phyloP scores from a whole-genome alignment of 2,329 filamentous ascomycete species.

The Myotisia sp. region DNA sequence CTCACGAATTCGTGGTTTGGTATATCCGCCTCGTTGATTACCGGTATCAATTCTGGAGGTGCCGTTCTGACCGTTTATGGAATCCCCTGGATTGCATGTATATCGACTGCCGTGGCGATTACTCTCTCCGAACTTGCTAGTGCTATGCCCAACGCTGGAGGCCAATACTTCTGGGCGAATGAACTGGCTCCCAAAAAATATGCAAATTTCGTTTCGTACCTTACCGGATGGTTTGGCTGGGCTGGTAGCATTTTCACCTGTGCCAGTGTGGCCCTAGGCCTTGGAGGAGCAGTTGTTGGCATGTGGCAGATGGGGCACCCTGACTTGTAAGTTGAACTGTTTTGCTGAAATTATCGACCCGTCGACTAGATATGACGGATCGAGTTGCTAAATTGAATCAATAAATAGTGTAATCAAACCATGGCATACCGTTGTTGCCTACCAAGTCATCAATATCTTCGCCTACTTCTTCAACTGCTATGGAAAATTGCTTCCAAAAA shows the following conservation, averaged over 20 bases:
- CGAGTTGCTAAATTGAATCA: not conserved
- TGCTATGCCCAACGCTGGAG: conserved; percentile 38
- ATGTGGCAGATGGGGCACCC: conserved; percentile 40
- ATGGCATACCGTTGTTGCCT: conserved; percentile 31
- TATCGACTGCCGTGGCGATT: conserved; percentile 34
- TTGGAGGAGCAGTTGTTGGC: conserved; percentile 36
- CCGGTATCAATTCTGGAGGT: conserved; percentile 38
- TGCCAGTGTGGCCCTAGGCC: conserved; percentile 38
- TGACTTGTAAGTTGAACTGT: conserved; percentile 36
- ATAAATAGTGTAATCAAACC: conserved; percentile 19
- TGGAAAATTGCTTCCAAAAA: conserved; percentile 22
- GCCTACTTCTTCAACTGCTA: conserved; percentile 37
- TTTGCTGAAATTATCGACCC: too few relatives aligned
- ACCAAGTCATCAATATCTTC: conserved; percentile 35
- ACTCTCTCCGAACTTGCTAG: conserved; percentile 36
- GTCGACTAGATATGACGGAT: too few relatives aligned
- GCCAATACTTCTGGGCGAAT: conserved; percentile 40
- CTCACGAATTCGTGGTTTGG: conserved; percentile 41
- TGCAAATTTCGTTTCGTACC: conserved; percentile 33
- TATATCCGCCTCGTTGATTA: conserved; percentile 36
- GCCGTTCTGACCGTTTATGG: conserved; percentile 38
- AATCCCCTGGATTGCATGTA: conserved; percentile 32
- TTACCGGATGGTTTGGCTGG: conserved; percentile 40
- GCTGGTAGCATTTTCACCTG: conserved; percentile 41
- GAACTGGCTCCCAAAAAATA: conserved; percentile 34